Base-by-base conservation (phyloP, 2,329 filamentous ascomycete species). In the Fusarium sp. region DNA sequence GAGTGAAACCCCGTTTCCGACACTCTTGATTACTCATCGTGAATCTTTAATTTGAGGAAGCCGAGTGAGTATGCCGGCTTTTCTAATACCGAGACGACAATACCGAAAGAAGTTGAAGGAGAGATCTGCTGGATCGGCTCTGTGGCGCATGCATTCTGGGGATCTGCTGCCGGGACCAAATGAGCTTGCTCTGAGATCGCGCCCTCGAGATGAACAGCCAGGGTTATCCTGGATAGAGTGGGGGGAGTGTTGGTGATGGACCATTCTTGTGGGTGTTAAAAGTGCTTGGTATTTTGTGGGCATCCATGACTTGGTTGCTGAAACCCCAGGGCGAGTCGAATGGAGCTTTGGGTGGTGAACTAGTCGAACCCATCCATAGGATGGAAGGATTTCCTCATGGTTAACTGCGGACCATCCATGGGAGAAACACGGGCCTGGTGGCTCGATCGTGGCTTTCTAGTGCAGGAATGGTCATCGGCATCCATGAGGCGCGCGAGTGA, bases 371-470 rank as follows among this genome's bases (percentile, higher is more conserved):
- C 42, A 16, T 27, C 42, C 42, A 16, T 27, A n/a, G 42, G 23
- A 49, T 49, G 42, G 58, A 55, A 40, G 38, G 59, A 40, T 42
- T 53, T 42, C 53, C 36, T 40, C 40, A 36, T 27, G n/a, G 31
- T 16, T 3, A 42, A 18, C 29, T 25, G 36, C 23, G 50, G 42
- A 49, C 6, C 13, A 27, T 16, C 6, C 14, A 27, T 16, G 42
- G 20, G 23, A 31, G 25, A 31, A 34, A n/a, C 38, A 40, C 6
- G 16, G 54, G 11, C 18, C 38, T 13, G 18, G 13, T 34, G 18
- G 25, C 55, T 42, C 58, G 70, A 74, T 74, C 58, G 68, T 73
- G 65, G 68, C 63, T 54, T 59, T 50, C 27, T 25, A 53, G 61
- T 8, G 53, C 16, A 11, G 18, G 49, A 36, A 61, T 50, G 25